Evolutionary conservation across 345 rosid species (phyloP).

Genomic region (Diplotaxis tenuifolia): DNA sequence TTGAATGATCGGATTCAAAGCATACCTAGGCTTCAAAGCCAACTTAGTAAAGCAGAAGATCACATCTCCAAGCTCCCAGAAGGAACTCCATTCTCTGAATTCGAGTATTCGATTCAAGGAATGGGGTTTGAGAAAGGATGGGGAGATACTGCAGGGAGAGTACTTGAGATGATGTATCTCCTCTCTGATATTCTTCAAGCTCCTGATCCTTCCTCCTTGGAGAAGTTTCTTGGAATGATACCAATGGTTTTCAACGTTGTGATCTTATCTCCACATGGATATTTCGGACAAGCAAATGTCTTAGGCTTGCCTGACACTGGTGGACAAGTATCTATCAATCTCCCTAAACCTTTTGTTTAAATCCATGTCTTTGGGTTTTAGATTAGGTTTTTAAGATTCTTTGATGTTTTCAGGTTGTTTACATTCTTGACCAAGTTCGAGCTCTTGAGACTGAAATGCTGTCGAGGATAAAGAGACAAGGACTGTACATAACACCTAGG

Average conservation of each 20-base stretch:
- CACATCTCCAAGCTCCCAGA: conserved; percentile 67
- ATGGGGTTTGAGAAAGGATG: conserved; percentile 99
- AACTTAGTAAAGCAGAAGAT: conserved; percentile 85
- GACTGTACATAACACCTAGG: conserved; percentile 76
- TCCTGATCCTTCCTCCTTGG: conserved; percentile 92
- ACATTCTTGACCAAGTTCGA: conserved; percentile 96
- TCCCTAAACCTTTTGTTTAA: background rate
- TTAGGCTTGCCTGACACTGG: conserved; percentile 98
- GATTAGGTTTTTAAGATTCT: background rate
- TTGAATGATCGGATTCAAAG: conserved; percentile 82
- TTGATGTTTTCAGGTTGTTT: conserved; percentile 62
- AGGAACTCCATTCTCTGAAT: conserved; percentile 68
- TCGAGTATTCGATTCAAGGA: conserved; percentile 81
- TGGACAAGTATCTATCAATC: conserved; percentile 71
- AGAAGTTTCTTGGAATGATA: conserved; percentile 88
- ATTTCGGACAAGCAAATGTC: conserved; percentile 99
- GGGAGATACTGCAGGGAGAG: conserved; percentile 90
- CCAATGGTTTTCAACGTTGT: conserved; percentile 97
- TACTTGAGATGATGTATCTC: conserved; percentile 75
- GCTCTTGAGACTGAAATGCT: conserved; percentile 94
- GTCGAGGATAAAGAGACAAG: conserved; percentile 78
- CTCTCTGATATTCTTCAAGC: conserved; percentile 93
- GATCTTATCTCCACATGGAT: conserved; percentile 94
- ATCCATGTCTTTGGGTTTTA: background rate
- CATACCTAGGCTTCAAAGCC: conserved; percentile 59